Evolutionary conservation across 2,329 filamentous ascomycete species (phyloP).

Genomic region (Sclerotinia borealis): DNA sequence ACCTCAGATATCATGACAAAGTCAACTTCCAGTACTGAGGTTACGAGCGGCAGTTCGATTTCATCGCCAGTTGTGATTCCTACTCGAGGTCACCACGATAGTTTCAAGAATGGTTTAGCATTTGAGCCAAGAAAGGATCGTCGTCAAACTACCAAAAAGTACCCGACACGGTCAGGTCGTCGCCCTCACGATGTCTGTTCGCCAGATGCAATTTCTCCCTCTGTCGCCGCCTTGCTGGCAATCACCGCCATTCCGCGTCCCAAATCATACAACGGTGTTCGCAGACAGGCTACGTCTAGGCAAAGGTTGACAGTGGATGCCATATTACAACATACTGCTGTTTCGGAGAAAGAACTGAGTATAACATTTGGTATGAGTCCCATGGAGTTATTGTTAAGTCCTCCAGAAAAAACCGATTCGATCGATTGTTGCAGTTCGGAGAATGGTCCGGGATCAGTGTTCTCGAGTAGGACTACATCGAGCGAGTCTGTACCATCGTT

Average conservation of each 20-base stretch:
- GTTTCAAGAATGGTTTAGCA: slow-evolving; percentile 16
- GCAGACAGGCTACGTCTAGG: slow-evolving; percentile 16
- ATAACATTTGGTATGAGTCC: slow-evolving; percentile 47
- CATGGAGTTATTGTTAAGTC: slow-evolving; percentile 53
- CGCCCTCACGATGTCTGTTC: slow-evolving; percentile 41
- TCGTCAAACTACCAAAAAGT: slow-evolving; percentile 18
- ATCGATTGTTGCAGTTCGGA: slow-evolving; percentile 44
- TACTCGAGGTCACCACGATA: slow-evolving; percentile 22
- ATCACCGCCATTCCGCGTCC: slow-evolving; percentile 53
- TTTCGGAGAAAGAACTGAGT: slow-evolving; percentile 49
- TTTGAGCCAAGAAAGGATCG: slow-evolving; percentile 21
- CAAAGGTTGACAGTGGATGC: slow-evolving; percentile 49
- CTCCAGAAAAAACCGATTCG: slow-evolving; percentile 51
- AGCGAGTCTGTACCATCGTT: slow-evolving; percentile 57
- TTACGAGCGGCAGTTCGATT: background rate
- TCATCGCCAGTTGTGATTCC: slow-evolving; percentile 23
- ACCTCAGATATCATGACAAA: slow-evolving; percentile 1
- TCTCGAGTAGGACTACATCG: slow-evolving; percentile 52
- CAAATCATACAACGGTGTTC: slow-evolving; percentile 27
- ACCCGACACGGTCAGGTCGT: slow-evolving; percentile 19
- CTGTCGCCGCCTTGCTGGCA: slow-evolving; percentile 55
- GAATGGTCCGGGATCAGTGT: slow-evolving; percentile 45
- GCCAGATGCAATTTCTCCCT: slow-evolving; percentile 50
- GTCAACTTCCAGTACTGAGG: background rate
- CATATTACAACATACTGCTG: slow-evolving; percentile 47